Percentiles rank a stretch among this genome's conserved stretches.
Evolutionary conservation across 2,329 filamentous ascomycete species (phyloP).

Genomic region (Venturiaceae sp.): DNA sequence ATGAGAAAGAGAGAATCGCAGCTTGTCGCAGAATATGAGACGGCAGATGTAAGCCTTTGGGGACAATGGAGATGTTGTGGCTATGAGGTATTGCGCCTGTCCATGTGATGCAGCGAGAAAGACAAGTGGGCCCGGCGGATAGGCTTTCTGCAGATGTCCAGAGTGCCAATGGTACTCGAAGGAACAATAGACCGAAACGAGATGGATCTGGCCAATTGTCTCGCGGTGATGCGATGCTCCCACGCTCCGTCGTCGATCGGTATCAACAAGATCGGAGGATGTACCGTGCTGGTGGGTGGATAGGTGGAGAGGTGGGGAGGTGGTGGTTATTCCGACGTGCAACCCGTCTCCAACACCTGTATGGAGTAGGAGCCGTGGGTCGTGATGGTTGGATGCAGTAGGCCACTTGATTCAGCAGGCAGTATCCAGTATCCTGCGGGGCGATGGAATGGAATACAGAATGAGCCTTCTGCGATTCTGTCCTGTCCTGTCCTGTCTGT

Average conservation of each 20-base stretch:
- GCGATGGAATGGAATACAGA: too few species aligned
- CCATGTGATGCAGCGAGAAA: not conserved
- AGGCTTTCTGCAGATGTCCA: not conserved
- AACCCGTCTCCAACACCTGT: too few species aligned
- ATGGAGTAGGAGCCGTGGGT: not conserved
- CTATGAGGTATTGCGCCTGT: not conserved
- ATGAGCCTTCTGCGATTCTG: too few species aligned
- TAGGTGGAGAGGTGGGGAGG: not conserved
- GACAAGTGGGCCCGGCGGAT: not conserved
- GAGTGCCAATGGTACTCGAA: not conserved
- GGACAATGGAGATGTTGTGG: not conserved
- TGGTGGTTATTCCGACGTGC: too few species aligned
- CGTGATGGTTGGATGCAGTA: not conserved
- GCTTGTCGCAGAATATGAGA: not conserved
- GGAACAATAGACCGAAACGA: too few species aligned
- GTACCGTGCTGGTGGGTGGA: not conserved
- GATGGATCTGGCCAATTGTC: not conserved
- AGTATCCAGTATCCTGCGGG: too few species aligned
- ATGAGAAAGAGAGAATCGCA: not conserved
- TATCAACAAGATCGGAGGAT: not conserved
- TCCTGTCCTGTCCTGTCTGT: too few species aligned
- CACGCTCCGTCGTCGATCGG: not conserved
- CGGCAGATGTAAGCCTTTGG: not conserved
- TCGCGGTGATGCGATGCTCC: not conserved
- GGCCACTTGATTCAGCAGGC: not conserved